Evolutionary conservation across 2,329 filamentous ascomycete genomes (phyloP), one percentile per base, ranked within the genome.

Genomic region (Ceratocystis cacaofunesta): DNA sequence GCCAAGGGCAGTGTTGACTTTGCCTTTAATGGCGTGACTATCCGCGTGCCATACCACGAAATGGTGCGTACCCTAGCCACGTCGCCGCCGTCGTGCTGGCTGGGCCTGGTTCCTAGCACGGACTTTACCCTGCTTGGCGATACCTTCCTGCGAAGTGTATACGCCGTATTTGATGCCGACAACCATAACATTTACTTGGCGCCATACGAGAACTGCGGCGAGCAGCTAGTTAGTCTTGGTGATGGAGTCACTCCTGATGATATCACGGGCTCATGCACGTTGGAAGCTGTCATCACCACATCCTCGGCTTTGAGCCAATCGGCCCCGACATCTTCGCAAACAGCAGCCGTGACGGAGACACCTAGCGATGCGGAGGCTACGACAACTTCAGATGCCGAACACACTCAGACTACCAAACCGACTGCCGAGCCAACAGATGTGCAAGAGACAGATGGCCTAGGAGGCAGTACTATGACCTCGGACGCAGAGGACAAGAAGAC

Each of bases 151-250:
- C 76, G 80, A 32, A 80, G 78, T 10, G 79, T 78, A 3, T 83
- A 82, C 68, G 75, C 76, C 62, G 79, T 82, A 63, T 81, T 82
- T 63, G 80, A 83, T 69, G 76, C 81, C 66, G 77, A 79, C 55
- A 75, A 75, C 66, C 72, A 80, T 69, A 73, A 73, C 25, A 74
- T 80, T 36, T 80, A 79, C 73, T 72, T 83, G 68, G 76, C 79
- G 1, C 79, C 78, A 65, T 81, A 82, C 67, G 68, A 71, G 41
- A 80, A 81, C 73, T 82, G 80, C 70, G 79, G 78, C 68, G 64
- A 70, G 12, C 64, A 66, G 6, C 61, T 70, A 55, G 36, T 64
- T 25, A 43, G 63, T 19, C 58, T 69, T n/a, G 50, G 17, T 52
- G 58, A 65, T 64, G 46, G 62, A 19, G 65, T 62, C n/a, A 61